Evolutionary conservation across 441 rosid genomes (phyloP), one percentile per base, ranked within the genome.

Genomic region (Brassica balearica): DNA sequence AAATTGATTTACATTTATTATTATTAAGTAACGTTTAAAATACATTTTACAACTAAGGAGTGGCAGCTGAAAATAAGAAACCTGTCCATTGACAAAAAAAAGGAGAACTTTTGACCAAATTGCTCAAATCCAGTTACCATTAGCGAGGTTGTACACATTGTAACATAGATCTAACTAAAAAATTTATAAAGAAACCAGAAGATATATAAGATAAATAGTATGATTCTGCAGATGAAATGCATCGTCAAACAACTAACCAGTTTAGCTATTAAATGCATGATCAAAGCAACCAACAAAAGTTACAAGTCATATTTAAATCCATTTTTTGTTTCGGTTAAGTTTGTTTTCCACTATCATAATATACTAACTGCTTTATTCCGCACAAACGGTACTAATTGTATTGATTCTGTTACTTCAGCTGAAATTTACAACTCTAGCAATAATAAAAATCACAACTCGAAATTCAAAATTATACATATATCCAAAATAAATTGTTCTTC

Each of bases 311-410:
- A 43, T 43, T 43, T 43, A 43, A 34, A 8, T 1, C 20, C 20
- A 29, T 32, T 55, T 34, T 34, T 34, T 34, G 38, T 34, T 34
- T 34, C 9, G 7, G 6, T 65, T 43, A 43, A 2, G 11, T 65
- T 41, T 9, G 5, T 41, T 36, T 36, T 8, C 43, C 10, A 36
- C 43, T 36, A 46, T 19, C 41, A 68, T 69, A 23, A 61, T 27
- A 60, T 62, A 14, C 29, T 19, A 60, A 48, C 17, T n/a, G 17
- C 70, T 76, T 46, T 19, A 60, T 61, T 60, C 63, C 19, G 25
- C 79, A 60, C 69, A 15, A 75, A 75, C 62, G 62, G 73, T 61
- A 46, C 19, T 68, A 48, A 25, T 25, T 20, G 32, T 46, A 68
- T 60, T 60, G 58, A 53, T 46, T 67, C 67, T 56, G 65, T 8